Evolutionary conservation across 768 basidiomycete species (phyloP).

Genomic region (Lactifluus pinguis): DNA sequence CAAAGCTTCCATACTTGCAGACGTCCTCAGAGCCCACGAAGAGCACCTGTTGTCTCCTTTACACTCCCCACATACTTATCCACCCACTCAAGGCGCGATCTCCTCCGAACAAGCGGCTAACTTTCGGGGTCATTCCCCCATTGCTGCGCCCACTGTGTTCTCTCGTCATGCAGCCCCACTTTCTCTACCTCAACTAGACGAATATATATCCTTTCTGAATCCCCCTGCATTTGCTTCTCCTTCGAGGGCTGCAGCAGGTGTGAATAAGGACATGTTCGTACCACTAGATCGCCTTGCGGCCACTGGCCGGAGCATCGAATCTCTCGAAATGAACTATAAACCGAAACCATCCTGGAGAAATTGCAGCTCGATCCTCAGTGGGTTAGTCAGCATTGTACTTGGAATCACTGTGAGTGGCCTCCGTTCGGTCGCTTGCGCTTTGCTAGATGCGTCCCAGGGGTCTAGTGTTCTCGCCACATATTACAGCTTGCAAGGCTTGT

Average conservation of each 20-base stretch:
- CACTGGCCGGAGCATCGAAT: constrained; percentile 42
- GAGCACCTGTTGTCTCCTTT: constrained; percentile 1
- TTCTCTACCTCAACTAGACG: constrained; percentile 14
- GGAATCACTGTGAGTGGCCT: constrained; percentile 42
- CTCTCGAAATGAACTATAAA: constrained; percentile 47
- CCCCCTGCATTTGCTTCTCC: constrained; percentile 6
- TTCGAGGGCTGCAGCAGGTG: not conserved
- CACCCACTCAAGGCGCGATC: not conserved
- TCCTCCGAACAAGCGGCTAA: not conserved
- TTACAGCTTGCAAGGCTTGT: constrained; percentile 61
- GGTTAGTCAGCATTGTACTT: constrained; percentile 38
- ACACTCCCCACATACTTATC: constrained; percentile 1
- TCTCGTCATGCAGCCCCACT: constrained; percentile 14
- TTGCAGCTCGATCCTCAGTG: constrained; percentile 41
- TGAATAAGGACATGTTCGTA: constrained; percentile 40
- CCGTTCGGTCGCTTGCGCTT: not conserved
- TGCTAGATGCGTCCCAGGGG: constrained; percentile 34
- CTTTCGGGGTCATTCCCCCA: constrained; percentile 4
- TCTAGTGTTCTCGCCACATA: constrained; percentile 60
- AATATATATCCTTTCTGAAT: constrained; percentile 14
- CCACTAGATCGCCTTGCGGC: constrained; percentile 50
- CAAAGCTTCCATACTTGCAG: constrained; percentile 1
- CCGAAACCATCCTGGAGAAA: constrained; percentile 46
- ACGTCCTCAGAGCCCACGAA: not conserved
- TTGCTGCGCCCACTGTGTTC: constrained; percentile 12